These are phyloP conservation scores for Trichoderma sp. DNA, from an alignment of 2,329 filamentous ascomycete genomes.

Conservation along the genomic window DNA sequence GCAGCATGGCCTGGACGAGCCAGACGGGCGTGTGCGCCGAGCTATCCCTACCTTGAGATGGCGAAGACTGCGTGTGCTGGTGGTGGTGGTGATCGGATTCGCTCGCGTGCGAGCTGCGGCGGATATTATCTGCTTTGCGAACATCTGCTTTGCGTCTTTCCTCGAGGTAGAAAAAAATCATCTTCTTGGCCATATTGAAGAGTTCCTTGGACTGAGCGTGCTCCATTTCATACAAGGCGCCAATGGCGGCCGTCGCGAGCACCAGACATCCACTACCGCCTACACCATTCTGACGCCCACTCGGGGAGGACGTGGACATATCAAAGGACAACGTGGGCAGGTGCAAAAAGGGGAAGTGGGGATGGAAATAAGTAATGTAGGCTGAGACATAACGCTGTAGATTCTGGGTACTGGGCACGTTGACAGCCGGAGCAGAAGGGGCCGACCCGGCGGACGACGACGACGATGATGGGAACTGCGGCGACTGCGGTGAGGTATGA, in stretches of 20 bases:
- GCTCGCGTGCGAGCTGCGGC: conserved; percentile 53
- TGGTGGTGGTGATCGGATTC: conserved; percentile 47
- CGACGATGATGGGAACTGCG: conserved; percentile 46
- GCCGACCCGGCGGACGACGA: conserved; percentile 45
- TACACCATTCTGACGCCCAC: conserved; percentile 60
- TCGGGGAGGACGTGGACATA: conserved; percentile 67
- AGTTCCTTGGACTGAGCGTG: conserved; percentile 76
- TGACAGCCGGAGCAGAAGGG: conserved; percentile 54
- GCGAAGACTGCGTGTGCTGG: conserved; percentile 33
- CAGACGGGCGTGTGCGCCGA: conserved; percentile 80
- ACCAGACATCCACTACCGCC: conserved; percentile 85
- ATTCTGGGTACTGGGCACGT: conserved; percentile 77
- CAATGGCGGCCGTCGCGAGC: conserved; percentile 77
- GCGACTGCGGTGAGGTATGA: conserved; percentile 56
- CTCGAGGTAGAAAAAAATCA: conserved; percentile 91
- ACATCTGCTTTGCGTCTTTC: conserved; percentile 86
- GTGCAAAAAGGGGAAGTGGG: conserved; percentile 92
- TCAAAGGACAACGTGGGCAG: conserved; percentile 91
- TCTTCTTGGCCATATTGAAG: conserved; percentile 91
- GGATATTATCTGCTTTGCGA: conserved; percentile 61
- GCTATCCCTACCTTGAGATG: conserved; percentile 55
- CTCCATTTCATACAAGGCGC: conserved; percentile 85
- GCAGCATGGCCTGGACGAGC: conserved; percentile 94
- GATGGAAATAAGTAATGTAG: conserved; percentile 91
- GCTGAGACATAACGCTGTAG: conserved; percentile 88